Evolutionary conservation across 352 stramenopile species (phyloP), one percentile per base, ranked within the genome.

Genomic region (Globisporangium cederbergense): DNA sequence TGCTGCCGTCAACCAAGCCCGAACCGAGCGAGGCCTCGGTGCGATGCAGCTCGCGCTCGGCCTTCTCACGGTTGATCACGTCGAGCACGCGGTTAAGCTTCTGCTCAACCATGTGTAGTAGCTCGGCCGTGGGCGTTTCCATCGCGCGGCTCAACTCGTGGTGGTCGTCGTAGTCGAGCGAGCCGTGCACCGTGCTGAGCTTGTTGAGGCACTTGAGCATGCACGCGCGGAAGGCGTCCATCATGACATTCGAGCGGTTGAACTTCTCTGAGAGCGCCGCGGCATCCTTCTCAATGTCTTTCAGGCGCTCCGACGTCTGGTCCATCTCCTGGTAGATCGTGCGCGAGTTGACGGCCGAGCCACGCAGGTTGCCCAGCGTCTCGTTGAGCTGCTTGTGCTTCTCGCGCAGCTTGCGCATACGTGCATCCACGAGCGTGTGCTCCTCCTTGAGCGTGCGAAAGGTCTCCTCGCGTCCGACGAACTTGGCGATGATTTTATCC

Each of bases 321-420:
- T 93, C 85, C 85, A 93, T 91, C 57, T 91, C 85, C 53, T 93
- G 85, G 68, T 93, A 93, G 50, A 91, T 88, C 16, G 81, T 91
- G 43, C 83, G 85, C n/a, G 85, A 86, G 60, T 91, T 93, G 63
- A 89, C 80, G 22, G 85, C 84, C 10, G 82, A 80, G 32, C 80
- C 77, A 28, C 85, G 82, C 60, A 92, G 66, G 0, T 81, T 76
- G 32, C 73, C 68, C 11, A 93, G 65, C 13, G 78, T 75, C 54
- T 91, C 82, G 58, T 90, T 84, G 5, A 93, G 70, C 42, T 91
- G 76, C 62, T 93, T 93, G 76, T 91, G 81, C 34, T 79, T 81
- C 50, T 91, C 85, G 11, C 81, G 74, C 0, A 93, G 72, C 64
- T 91, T 91, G 4, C 79, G 77, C 82, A 93, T 91, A 2, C 81